Evolutionary conservation across 2,329 filamentous ascomycete genomes (phyloP).

Genomic region (Colletotrichum ledebouriae): DNA sequence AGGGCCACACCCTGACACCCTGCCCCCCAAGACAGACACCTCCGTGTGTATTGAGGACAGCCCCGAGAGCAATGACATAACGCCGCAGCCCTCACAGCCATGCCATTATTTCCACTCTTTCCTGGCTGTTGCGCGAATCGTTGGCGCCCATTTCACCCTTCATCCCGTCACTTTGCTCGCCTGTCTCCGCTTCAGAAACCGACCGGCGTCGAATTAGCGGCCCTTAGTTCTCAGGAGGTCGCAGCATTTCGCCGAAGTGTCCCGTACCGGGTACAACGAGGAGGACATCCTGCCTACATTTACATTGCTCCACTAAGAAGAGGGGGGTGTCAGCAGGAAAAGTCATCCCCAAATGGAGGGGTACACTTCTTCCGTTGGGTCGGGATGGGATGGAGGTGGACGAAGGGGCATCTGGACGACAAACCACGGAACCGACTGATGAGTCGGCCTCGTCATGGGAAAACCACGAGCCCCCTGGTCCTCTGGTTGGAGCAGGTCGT

Average conservation of each 20-base stretch:
- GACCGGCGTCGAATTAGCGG: conserved; percentile 32
- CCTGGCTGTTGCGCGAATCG: conserved; percentile 27
- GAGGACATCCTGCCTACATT: conserved; percentile 3
- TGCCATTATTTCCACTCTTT: conserved; percentile 40
- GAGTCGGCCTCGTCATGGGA: conserved; percentile 18
- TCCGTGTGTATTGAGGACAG: conserved; percentile 11
- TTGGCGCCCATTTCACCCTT: conserved; percentile 8
- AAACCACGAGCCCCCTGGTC: conserved; percentile 8
- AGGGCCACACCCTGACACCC: not conserved
- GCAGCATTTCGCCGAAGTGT: conserved; percentile 32
- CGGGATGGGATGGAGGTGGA: conserved; percentile 35
- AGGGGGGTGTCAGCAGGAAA: conserved; percentile 14
- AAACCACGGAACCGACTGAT: conserved; percentile 14
- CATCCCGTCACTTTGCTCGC: conserved; percentile 31
- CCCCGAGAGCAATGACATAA: conserved; percentile 40
- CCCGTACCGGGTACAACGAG: conserved; percentile 9
- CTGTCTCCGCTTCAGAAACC: conserved; percentile 41
- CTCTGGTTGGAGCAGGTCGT: not conserved
- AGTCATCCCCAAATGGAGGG: not conserved
- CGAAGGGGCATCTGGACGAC: conserved; percentile 31
- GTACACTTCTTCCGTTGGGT: conserved; percentile 17
- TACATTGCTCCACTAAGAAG: conserved; percentile 2
- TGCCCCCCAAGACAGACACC: conserved; percentile 8
- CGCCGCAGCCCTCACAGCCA: conserved; percentile 35
- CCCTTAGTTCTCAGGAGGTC: conserved; percentile 13